A percentile compares a stretch with the other conserved stretches of the same genome.
Evolutionary conservation across 176 grass and related monocot genomes (phyloP).

Genomic region (Avena insularis): DNA sequence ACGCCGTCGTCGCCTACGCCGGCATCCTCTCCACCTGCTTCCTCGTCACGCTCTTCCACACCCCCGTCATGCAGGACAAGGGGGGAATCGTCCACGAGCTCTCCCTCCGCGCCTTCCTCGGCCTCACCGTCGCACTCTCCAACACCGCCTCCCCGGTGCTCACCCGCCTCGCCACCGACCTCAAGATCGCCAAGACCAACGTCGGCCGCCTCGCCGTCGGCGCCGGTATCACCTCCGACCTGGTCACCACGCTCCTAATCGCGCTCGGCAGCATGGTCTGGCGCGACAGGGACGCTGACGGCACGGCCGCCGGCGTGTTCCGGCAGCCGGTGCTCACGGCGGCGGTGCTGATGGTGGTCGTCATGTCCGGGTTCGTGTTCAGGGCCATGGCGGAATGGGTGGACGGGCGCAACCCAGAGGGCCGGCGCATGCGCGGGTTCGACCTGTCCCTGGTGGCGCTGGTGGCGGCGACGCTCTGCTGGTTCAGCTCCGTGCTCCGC

Average conservation of each 20-base stretch:
- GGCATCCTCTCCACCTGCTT: slow-evolving; percentile 59
- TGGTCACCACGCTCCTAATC: slow-evolving; percentile 68
- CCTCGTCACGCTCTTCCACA: slow-evolving; percentile 53
- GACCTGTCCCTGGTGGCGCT: slow-evolving; percentile 52
- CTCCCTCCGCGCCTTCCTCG: slow-evolving; percentile 53
- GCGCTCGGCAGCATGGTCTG: slow-evolving; percentile 63
- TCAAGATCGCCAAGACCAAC: slow-evolving; percentile 78
- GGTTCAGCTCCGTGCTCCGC: slow-evolving; percentile 46
- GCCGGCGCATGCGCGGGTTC: slow-evolving; percentile 62
- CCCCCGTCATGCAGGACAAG: slow-evolving; percentile 40
- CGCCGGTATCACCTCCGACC: slow-evolving; percentile 68
- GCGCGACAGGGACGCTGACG: slow-evolving; percentile 45
- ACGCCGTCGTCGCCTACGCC: slow-evolving; percentile 61
- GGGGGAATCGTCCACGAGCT: slow-evolving; percentile 53
- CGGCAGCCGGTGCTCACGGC: slow-evolving; percentile 43
- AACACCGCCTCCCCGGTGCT: slow-evolving; percentile 68
- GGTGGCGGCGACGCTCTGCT: slow-evolving; percentile 45
- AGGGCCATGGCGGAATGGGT: slow-evolving; percentile 62
- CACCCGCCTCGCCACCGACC: slow-evolving; percentile 71
- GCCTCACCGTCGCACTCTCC: slow-evolving; percentile 49
- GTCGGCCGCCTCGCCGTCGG: slow-evolving; percentile 64
- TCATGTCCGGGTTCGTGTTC: slow-evolving; percentile 48
- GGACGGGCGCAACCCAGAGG: slow-evolving; percentile 68
- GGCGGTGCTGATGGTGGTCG: slow-evolving; percentile 27
- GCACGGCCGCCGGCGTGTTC: background rate